phyloP scores from a whole-genome alignment of 2,329 filamentous ascomycete genomes.

The Ophiocordyceps camponoti-leonardi region DNA sequence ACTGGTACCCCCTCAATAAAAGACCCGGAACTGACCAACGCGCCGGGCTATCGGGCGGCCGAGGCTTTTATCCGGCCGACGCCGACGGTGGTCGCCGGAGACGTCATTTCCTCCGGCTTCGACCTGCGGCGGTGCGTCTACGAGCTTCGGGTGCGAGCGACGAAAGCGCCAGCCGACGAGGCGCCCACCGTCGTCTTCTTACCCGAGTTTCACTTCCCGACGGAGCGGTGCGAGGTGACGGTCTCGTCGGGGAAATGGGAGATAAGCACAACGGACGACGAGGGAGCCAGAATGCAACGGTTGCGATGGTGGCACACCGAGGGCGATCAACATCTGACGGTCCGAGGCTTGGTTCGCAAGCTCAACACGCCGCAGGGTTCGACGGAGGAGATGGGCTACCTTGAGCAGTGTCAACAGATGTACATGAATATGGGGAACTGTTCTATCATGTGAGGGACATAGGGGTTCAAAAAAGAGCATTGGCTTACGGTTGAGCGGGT shows the following conservation, averaged over 20 bases:
- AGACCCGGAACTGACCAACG: conserved; percentile 39
- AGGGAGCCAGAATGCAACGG: conserved; percentile 53
- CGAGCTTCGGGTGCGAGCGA: conserved; percentile 49
- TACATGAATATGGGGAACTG: conserved; percentile 29
- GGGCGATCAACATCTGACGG: conserved; percentile 63
- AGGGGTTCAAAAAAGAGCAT: not conserved
- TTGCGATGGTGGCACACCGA: conserved; percentile 87
- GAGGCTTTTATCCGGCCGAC: conserved; percentile 85
- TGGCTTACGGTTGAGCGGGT: not conserved
- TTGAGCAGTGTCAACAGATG: conserved; percentile 46
- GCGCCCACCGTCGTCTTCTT: conserved; percentile 69
- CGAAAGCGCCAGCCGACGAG: conserved; percentile 39
- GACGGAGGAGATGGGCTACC: conserved; percentile 60
- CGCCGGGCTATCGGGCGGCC: conserved; percentile 68
- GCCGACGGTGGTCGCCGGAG: conserved; percentile 58
- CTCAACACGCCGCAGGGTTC: conserved; percentile 37
- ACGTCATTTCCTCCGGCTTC: conserved; percentile 57
- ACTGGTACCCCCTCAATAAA: conserved; percentile 32
- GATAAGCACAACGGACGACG: conserved; percentile 55
- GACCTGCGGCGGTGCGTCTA: conserved; percentile 69
- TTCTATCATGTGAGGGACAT: conserved; percentile 28
- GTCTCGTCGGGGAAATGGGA: conserved; percentile 83
- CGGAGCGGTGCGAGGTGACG: conserved; percentile 50
- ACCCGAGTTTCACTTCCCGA: conserved; percentile 84
- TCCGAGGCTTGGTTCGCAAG: conserved; percentile 56